A percentile compares a stretch with the other conserved stretches of the same genome.
phyloP scores from a whole-genome alignment of 2,329 filamentous ascomycete genomes.

The Rhynchosporium graminicola region DNA sequence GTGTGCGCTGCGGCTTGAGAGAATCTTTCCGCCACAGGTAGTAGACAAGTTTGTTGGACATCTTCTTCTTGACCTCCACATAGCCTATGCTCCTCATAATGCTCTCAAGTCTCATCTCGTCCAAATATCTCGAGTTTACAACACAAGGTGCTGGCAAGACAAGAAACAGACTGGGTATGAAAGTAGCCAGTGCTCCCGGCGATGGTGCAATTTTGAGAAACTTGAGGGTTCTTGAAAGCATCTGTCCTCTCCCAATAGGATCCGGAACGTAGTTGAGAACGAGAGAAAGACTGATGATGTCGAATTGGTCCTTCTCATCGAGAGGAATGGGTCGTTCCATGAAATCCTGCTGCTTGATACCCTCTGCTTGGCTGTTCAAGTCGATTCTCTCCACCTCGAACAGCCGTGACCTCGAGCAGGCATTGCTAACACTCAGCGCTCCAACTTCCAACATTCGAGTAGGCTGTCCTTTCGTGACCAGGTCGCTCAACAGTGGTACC shows the following conservation, averaged over 20 bases:
- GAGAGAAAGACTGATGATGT: conserved; percentile 87
- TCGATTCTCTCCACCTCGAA: conserved; percentile 85
- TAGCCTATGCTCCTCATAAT: conserved; percentile 84
- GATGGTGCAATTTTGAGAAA: conserved; percentile 58
- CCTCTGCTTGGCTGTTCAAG: conserved; percentile 79
- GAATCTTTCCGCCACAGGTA: conserved; percentile 69
- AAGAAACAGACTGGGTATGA: conserved; percentile 76
- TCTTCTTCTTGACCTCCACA: conserved; percentile 62
- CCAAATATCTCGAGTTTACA: conserved; percentile 86
- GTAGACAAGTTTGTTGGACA: conserved; percentile 82
- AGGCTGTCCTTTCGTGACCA: conserved; percentile 32
- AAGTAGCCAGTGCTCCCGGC: conserved; percentile 32
- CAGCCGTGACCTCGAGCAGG: conserved; percentile 70
- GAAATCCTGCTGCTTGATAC: conserved; percentile 88
- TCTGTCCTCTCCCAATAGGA: conserved; percentile 71
- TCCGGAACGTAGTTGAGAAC: conserved; percentile 94
- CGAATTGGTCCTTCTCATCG: conserved; percentile 66
- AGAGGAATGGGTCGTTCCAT: conserved; percentile 80
- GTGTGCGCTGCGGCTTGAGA: conserved; percentile 31
- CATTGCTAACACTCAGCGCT: conserved; percentile 80
- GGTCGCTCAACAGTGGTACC: conserved; percentile 34
- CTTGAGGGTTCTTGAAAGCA: conserved; percentile 74
- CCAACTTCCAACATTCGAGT: conserved; percentile 85
- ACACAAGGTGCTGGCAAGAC: conserved; percentile 89
- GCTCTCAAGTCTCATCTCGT: conserved; percentile 63